phyloP scores from a whole-genome alignment of 2,329 filamentous ascomycete species.

The Cladosporium sp. region DNA sequence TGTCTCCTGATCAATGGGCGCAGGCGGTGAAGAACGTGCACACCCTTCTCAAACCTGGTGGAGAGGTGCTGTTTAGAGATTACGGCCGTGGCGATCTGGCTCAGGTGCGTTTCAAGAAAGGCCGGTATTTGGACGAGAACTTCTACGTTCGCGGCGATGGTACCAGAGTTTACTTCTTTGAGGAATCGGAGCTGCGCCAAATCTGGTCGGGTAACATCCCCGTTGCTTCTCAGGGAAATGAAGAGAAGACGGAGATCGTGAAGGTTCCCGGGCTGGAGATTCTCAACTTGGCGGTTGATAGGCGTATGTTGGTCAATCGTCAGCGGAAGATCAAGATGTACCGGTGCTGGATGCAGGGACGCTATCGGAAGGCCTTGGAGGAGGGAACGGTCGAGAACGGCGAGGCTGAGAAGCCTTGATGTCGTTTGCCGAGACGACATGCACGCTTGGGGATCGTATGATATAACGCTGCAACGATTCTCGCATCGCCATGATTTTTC shows the following conservation, averaged over 20 bases:
- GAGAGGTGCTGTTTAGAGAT: conserved; percentile 91
- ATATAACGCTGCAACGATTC: too few relatives aligned
- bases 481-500: too few relatives aligned
- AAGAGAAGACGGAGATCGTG: conserved; percentile 13
- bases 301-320: conserved; percentile 86
- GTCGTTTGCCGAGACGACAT: background rate
- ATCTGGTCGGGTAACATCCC: conserved; percentile 63
- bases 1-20: conserved; percentile 79
- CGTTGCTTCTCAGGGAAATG: conserved; percentile 17
- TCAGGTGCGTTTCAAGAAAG: conserved; percentile 95
- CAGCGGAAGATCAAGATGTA: conserved; percentile 95
- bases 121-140: conserved; percentile 88
- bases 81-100: conserved; percentile 94
- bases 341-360: conserved; percentile 88
- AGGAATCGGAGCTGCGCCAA: conserved; percentile 69
- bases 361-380: conserved; percentile 58
- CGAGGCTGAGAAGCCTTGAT: background rate
- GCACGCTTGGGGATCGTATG: too few relatives aligned
- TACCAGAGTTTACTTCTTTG: conserved; percentile 96
- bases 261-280: conserved; percentile 54
- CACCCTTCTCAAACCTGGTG: conserved; percentile 80
- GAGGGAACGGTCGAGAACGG: background rate
- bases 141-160: conserved; percentile 96
- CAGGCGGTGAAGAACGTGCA: conserved; percentile 77
- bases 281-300: conserved; percentile 75